These are phyloP conservation scores for Arachnopeziza araneosa DNA, from an alignment of 2,329 filamentous ascomycete species.

Conservation along the genomic window DNA sequence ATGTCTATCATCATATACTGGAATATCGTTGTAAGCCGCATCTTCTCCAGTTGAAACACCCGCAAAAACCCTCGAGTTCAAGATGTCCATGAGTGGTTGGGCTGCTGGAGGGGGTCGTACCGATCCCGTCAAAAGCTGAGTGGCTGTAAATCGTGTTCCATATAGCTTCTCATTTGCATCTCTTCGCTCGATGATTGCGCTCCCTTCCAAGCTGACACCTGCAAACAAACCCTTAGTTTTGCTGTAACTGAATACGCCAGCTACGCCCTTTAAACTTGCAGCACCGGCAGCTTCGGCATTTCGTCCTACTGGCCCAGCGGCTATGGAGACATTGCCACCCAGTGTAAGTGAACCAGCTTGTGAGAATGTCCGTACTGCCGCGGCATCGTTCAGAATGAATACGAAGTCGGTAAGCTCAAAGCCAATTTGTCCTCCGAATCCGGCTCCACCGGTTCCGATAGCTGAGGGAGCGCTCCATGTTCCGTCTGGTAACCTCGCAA, in stretches of 20 bases:
- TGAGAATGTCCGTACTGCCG: slow-evolving; percentile 87
- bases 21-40: slow-evolving; percentile 87
- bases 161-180: slow-evolving; percentile 98
- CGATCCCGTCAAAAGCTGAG: slow-evolving; percentile 72
- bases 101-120: slow-evolving; percentile 76
- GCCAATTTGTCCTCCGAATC: slow-evolving; percentile 80
- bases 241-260: slow-evolving; percentile 92
- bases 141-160: slow-evolving; percentile 72
- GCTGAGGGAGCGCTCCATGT: slow-evolving; percentile 77
- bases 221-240: slow-evolving; percentile 98
- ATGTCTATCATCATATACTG: slow-evolving; percentile 77
- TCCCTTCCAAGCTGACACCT: slow-evolving; percentile 89
- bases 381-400: slow-evolving; percentile 92
- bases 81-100: slow-evolving; percentile 74
- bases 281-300: slow-evolving; percentile 96
- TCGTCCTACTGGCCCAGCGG: slow-evolving; percentile 85
- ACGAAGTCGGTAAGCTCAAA: slow-evolving; percentile 92
- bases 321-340: slow-evolving; percentile 93
- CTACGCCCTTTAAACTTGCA: slow-evolving; percentile 81
- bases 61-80: slow-evolving; percentile 80
- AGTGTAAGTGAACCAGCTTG: slow-evolving; percentile 88
- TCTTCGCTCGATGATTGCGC: slow-evolving; percentile 85
- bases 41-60: slow-evolving; percentile 54
- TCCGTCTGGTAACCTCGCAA: slow-evolving; percentile 71
- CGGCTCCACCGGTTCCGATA: slow-evolving; percentile 74